phyloP scores from a whole-genome alignment of 2,329 filamentous ascomycete genomes.

The Fusarium denticulatum region DNA sequence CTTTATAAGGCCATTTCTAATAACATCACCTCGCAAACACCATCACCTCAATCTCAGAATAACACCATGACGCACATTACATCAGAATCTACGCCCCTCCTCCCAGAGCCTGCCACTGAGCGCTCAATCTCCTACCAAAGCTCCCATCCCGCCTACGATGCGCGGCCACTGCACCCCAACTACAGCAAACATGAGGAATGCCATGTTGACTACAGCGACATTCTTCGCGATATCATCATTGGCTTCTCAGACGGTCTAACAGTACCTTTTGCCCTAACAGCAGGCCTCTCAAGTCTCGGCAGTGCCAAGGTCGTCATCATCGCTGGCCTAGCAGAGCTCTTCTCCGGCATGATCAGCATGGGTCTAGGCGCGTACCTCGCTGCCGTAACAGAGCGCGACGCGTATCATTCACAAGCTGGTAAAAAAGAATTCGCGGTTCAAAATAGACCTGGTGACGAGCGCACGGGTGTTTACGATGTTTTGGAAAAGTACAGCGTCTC shows the following conservation, averaged over 20 bases:
- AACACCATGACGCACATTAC: slow-evolving; percentile 37
- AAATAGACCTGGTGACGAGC: slow-evolving; percentile 56
- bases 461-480: slow-evolving; percentile 60
- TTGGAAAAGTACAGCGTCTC: slow-evolving; percentile 62
- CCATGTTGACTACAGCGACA: slow-evolving; percentile 52
- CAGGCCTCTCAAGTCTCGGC: slow-evolving; percentile 74
- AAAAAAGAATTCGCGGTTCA: slow-evolving; percentile 57
- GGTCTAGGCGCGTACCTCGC: slow-evolving; percentile 79
- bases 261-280: slow-evolving; percentile 81
- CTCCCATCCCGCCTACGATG: slow-evolving; percentile 24
- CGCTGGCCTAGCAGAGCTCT: slow-evolving; percentile 78
- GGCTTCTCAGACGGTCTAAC: slow-evolving; percentile 83
- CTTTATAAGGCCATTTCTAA: background rate
- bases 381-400: slow-evolving; percentile 65
- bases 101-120: slow-evolving; percentile 47
- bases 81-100: slow-evolving; percentile 48
- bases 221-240: slow-evolving; percentile 74
- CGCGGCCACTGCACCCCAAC: slow-evolving; percentile 37
- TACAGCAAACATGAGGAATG: slow-evolving; percentile 37
- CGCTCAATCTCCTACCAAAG: slow-evolving; percentile 38
- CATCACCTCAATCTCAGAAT: background rate
- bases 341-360: slow-evolving; percentile 81
- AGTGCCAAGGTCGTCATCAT: slow-evolving; percentile 74
- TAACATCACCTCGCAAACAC: slow-evolving; percentile 4
- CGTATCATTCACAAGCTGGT: slow-evolving; percentile 60